Evolutionary conservation across 805 yeast genomes (phyloP), one percentile per base, ranked within the genome.

Genomic region (Candida tammaniensis): DNA sequence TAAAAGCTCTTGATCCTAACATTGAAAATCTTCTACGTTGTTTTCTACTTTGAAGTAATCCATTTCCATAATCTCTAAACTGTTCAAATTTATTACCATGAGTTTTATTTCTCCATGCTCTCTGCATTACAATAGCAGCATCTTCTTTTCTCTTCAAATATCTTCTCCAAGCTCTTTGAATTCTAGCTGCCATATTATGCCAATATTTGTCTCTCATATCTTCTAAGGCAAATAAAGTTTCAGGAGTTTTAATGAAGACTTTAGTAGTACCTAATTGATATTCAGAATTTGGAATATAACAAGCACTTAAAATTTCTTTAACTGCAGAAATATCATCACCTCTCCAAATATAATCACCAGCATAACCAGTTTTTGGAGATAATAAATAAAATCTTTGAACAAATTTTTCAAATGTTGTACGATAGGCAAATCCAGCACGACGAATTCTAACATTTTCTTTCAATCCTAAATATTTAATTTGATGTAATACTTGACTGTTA

Each of bases 391-490:
- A 93, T 53, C 98, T 73, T 61, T 93, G 96, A 12, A 87, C 96
- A 54, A 93, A 93, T 59, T 89, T 89, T 40, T 93, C 97, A 60
- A 88, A 93, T 0, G 96, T 86, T 46, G 94, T 95, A 63, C 98
- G 82, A 54, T 89, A 93, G 1, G 98, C 98, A 61, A 93, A 93
- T 30, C 98, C 98, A 0, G 98, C 98, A 69, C 98, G 83, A 71
- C 98, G 80, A 47, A 93, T 93, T 44, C 98, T 78, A 32, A 93
- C 98, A 59, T 93, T 93, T 60, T 93, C 98, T 54, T 93, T 93
- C 59, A 93, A 70, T 56, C 98, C 98, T 46, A 93, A 72, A 59
- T 93, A 93, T 54, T 93, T 93, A 47, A 93, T 82, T 66, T 93
- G 98, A 60, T 93, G 98, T 46, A 93, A 69, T 6, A 93, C 98